phyloP scores from a whole-genome alignment of 306 rosid species.

The Astragalus glycyphyllos region DNA sequence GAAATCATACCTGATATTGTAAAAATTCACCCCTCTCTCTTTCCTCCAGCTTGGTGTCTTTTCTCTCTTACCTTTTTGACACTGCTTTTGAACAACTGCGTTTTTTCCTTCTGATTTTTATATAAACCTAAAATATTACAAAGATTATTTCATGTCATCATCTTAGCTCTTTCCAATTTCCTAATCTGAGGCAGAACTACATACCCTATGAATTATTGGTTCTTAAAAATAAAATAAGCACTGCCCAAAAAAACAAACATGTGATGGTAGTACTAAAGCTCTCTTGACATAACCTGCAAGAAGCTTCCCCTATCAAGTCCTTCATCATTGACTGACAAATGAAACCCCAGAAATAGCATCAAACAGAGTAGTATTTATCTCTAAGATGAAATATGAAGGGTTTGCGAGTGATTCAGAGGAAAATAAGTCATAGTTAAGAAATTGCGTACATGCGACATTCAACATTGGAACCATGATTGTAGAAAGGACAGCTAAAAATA shows the following conservation, averaged over 20 bases:
- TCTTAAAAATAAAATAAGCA: neutral
- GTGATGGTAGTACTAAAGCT: constrained; percentile 89
- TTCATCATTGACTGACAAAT: constrained; percentile 88
- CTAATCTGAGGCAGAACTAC: too few species aligned
- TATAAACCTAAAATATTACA: constrained; percentile 2
- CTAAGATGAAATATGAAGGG: constrained; percentile 1
- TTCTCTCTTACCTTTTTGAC: too few species aligned
- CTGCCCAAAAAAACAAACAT: constrained; percentile 52
- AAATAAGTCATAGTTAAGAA: neutral
- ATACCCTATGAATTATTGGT: too few species aligned
- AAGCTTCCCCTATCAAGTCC: constrained; percentile 92
- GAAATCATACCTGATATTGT: too few species aligned
- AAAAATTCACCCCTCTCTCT: too few species aligned
- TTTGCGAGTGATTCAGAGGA: neutral
- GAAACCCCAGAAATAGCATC: constrained; percentile 31
- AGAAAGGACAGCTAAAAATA: constrained; percentile 96
- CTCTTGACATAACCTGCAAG: constrained; percentile 90
- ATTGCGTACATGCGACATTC: constrained; percentile 88
- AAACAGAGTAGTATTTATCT: neutral
- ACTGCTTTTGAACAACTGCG: too few species aligned
- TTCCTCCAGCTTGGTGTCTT: too few species aligned
- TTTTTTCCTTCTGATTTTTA: too few species aligned
- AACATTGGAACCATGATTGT: constrained; percentile 90
- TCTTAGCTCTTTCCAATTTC: too few species aligned
- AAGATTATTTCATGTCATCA: neutral